Evolutionary conservation across 345 rosid genomes (phyloP), one percentile per base, ranked within the genome.

Genomic region (Moricandia arvensis): DNA sequence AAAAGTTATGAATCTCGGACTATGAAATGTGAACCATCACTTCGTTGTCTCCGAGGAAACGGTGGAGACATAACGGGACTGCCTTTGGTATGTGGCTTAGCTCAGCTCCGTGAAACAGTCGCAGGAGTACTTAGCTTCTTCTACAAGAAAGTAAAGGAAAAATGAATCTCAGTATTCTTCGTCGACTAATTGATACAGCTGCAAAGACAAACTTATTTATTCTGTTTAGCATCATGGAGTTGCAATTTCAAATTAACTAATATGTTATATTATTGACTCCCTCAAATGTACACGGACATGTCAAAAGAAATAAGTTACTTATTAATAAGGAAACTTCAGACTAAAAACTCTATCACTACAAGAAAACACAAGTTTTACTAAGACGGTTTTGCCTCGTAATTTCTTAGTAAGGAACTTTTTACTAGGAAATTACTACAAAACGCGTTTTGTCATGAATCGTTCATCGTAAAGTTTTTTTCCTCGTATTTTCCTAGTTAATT

Each of bases 101-200:
- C 49, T 82, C 16, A 88, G 37, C 75, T 84, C 5, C 66, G 41
- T 0, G 88, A 82, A 53, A 86, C 77, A 11, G 87, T 88, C 15
- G 66, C 63, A 1, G 89, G 89, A 73, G 83, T 83, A 80, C 87
- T 88, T 59, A 87, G 5, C 71, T 79, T 88, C 72, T 82, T 87
- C 88, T 84, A 74, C 77, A 72, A 67, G 60, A 68, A 75, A 67
- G 34, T 16, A 7, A 30, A 70, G 13, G 3, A 29, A 49, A n/a
- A 13, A 29, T 10, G 11, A 18, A 41, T 13, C 1, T 63, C 60
- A 24, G 0, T 31, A 13, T 47, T 57, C 15, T 41, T 66, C 11
- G 27, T 64, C 13, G 49, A 41, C 49, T 18, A 53, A 3, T 10
- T 62, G 0, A 15, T 21, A 60, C 9, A 47, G 47, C n/a, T 16